Evolutionary conservation across 257 asterid species (phyloP).

Genomic region (Cruciata laevipes): DNA sequence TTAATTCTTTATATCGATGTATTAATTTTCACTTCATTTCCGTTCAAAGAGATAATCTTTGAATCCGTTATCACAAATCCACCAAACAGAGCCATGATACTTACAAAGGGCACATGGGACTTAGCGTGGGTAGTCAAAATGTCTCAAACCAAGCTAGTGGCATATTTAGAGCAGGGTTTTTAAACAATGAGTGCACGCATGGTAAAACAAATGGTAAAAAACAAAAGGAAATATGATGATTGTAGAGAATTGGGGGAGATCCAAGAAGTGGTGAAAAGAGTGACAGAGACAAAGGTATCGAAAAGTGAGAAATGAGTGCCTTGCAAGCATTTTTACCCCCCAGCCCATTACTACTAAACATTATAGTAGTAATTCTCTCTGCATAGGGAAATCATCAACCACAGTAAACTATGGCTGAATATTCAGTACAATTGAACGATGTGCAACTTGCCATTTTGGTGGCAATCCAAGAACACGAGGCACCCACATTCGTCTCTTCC

Average conservation of each 20-base stretch:
- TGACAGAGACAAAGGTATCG: constrained; percentile 47
- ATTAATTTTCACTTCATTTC: too few relatives aligned
- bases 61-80: too few relatives aligned
- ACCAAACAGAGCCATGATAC: too few relatives aligned
- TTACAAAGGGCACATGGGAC: too few relatives aligned
- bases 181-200: constrained; percentile 4
- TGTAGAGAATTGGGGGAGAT: constrained; percentile 33
- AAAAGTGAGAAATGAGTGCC: constrained; percentile 37
- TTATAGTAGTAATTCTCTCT: not conserved
- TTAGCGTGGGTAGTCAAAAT: not conserved
- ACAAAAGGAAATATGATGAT: constrained; percentile 25
- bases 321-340: constrained; percentile 29
- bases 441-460: constrained; percentile 13
- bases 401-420: not conserved
- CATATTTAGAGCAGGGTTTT: not conserved
- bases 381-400: not conserved
- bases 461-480: constrained; percentile 12
- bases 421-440: not conserved
- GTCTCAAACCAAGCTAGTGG: not conserved
- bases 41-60: too few relatives aligned
- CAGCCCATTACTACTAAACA: not conserved
- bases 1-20: too few relatives aligned
- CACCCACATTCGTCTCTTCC: not conserved
- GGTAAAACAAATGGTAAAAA: not conserved
- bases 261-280: constrained; percentile 30